Evolutionary conservation across 208 protist species (phyloP).

Genomic region (Crithidia expoeki): DNA sequence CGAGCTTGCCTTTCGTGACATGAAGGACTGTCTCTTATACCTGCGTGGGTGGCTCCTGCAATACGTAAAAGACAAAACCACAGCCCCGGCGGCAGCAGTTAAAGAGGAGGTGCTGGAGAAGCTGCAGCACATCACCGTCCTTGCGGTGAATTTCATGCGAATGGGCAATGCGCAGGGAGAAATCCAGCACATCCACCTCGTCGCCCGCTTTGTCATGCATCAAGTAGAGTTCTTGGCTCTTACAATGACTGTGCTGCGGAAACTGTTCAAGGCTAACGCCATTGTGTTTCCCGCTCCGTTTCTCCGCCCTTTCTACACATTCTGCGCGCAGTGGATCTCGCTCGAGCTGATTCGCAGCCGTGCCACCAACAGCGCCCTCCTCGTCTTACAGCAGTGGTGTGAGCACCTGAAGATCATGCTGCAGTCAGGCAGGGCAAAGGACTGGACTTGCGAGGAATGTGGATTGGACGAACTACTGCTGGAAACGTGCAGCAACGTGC

Average conservation of each 20-base stretch:
- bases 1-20: slow-evolving; percentile 43
- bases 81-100: not conserved
- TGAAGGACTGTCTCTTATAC: slow-evolving; percentile 49
- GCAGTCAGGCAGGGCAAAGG: slow-evolving; percentile 45
- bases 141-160: slow-evolving; percentile 86
- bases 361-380: slow-evolving; percentile 27
- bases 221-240: slow-evolving; percentile 80
- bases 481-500: slow-evolving; percentile 51
- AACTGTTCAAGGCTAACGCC: slow-evolving; percentile 38
- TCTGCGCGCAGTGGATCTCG: slow-evolving; percentile 74
- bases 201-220: slow-evolving; percentile 86
- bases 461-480: slow-evolving; percentile 79
- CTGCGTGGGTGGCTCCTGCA: slow-evolving; percentile 46
- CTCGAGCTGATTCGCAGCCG: slow-evolving; percentile 76
- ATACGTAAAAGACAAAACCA: slow-evolving; percentile 40
- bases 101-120: slow-evolving; percentile 34
- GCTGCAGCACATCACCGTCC: slow-evolving; percentile 62
- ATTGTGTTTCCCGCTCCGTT: slow-evolving; percentile 27
- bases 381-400: slow-evolving; percentile 75
- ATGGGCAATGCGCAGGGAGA: slow-evolving; percentile 55
- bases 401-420: slow-evolving; percentile 82
- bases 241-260: slow-evolving; percentile 61
- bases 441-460: slow-evolving; percentile 63
- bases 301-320: slow-evolving; percentile 80
- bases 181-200: slow-evolving; percentile 52